A percentile compares a stretch with the other conserved stretches of the same genome.
These are phyloP conservation scores for Isatis tinctoria DNA, from an alignment of 345 rosid species.

Conservation along the genomic window DNA sequence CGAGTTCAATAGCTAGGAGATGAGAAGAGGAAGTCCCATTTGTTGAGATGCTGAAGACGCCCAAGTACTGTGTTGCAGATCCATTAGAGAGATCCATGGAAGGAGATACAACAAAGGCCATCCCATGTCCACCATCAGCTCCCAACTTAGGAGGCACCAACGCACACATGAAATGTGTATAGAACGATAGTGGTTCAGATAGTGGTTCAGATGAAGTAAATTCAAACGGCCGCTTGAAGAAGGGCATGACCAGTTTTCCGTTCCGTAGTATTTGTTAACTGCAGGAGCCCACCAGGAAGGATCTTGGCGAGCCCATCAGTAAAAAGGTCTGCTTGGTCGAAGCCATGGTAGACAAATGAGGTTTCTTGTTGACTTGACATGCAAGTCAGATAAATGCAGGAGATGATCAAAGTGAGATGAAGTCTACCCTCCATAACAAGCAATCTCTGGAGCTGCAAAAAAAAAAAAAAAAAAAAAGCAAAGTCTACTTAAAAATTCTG, in stretches of 20 bases:
- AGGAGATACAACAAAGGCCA: constrained; percentile 37
- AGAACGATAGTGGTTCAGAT: not conserved
- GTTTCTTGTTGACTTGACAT: constrained; percentile 14
- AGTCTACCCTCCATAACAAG: not conserved
- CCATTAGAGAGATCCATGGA: constrained; percentile 20
- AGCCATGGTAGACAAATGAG: constrained; percentile 40
- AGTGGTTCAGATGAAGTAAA: constrained; percentile 20
- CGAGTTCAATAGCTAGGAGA: constrained; percentile 53
- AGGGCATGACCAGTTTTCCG: constrained; percentile 38
- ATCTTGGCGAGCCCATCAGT: constrained; percentile 28
- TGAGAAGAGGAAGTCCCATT: constrained; percentile 33
- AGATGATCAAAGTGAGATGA: not conserved
- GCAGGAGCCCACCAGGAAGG: constrained; percentile 40
- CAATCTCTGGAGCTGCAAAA: not conserved
- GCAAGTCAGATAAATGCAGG: not conserved
- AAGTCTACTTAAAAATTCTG: not conserved
- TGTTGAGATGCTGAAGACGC: constrained; percentile 35
- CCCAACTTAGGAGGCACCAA: constrained; percentile 35
- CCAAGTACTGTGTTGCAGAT: constrained; percentile 22
- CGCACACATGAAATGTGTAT: constrained; percentile 38
- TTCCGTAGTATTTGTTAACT: constrained; percentile 44
- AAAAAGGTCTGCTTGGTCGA: constrained; percentile 21
- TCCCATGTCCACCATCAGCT: constrained; percentile 44
- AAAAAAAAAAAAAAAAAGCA: not conserved
- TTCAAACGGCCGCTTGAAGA: constrained; percentile 32